Evolutionary conservation across 805 yeast genomes (phyloP), one percentile per base, ranked within the genome.

Genomic region (Metschnikowia hibisci): DNA sequence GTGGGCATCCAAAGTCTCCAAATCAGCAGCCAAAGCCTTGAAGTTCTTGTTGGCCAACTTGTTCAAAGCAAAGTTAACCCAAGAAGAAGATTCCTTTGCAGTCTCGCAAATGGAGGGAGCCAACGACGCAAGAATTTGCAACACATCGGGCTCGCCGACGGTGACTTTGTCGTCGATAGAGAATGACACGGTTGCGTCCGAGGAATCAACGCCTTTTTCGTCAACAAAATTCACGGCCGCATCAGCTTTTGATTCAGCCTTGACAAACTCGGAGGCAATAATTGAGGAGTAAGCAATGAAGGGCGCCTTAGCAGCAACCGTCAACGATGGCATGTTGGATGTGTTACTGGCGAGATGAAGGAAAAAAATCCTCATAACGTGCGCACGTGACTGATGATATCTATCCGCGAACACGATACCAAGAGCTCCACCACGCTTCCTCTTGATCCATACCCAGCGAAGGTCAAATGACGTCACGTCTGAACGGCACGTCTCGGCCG

Each of bases 221-320:
- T 89, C 96, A 41, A 82, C 77, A 48, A 80, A 80, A 32, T 78
- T 78, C 53, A 87, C 68, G 33, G 73, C 71, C 52, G 88, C 73
- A 15, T 84, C 63, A 31, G 67, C 73, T 5, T 71, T 74, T 6
- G 59, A 40, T 42, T 53, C 47, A 66, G 71, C 64, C 66, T 87
- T 86, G 56, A 84, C 80, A 39, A 85, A 74, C 16, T 84, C 81
- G 33, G 89, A 86, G 33, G 95, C 95, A 54, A 87, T 80, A 48
- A 89, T 67, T 13, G 81, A 80, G 5, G 87, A 77, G 62, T 87
- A 91, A 23, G 91, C 93, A 45, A 87, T 83, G 39, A 77, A 74
- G 14, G 87, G 87, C 4, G 96, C 95, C 72, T 88, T 90, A 43
- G 87, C 88, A 45, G 96, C 96, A 51, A 90, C 67, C 45, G 81